A percentile compares a stretch with the other conserved stretches of the same genome.
phyloP scores from a whole-genome alignment of 345 rosid genomes.

The Populus nigra region DNA sequence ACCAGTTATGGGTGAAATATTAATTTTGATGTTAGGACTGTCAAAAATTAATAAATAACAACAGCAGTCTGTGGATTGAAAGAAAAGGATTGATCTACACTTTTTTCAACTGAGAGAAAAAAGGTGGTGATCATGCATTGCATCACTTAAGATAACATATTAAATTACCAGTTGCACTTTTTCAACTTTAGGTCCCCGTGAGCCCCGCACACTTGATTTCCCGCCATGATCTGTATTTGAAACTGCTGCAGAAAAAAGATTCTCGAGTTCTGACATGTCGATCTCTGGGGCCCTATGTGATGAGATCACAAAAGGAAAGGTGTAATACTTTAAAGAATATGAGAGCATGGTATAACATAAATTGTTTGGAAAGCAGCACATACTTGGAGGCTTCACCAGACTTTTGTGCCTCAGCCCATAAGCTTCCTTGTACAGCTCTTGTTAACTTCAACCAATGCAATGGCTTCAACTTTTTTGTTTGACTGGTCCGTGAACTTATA shows the following conservation, averaged over 20 bases:
- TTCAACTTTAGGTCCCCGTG: conserved; percentile 65
- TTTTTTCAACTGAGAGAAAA: not conserved
- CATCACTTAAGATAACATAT: conserved; percentile 1
- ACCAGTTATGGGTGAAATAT: not conserved
- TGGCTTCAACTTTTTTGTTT: conserved; percentile 82
- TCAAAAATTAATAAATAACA: not conserved
- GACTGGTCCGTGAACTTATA: conserved; percentile 48
- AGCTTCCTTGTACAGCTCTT: conserved; percentile 91
- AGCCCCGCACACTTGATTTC: conserved; percentile 38
- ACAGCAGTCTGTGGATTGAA: not conserved
- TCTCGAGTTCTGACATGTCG: conserved; percentile 93
- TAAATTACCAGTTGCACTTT: conserved; percentile 85
- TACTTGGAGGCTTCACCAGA: conserved; percentile 82
- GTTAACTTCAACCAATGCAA: conserved; percentile 94
- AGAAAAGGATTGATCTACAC: not conserved
- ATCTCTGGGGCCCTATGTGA: conserved; percentile 80
- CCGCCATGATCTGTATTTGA: conserved; percentile 49
- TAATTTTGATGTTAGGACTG: not conserved
- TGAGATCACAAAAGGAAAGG: conserved; percentile 15
- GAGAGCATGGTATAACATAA: conserved; percentile 10
- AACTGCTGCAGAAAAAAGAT: conserved; percentile 74
- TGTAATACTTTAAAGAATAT: conserved; percentile 2
- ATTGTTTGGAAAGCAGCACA: conserved; percentile 24
- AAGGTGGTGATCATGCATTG: not conserved
- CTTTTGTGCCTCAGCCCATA: conserved; percentile 97